Evolutionary conservation across 208 protist genomes (phyloP).

Genomic region (Crithidia expoeki): DNA sequence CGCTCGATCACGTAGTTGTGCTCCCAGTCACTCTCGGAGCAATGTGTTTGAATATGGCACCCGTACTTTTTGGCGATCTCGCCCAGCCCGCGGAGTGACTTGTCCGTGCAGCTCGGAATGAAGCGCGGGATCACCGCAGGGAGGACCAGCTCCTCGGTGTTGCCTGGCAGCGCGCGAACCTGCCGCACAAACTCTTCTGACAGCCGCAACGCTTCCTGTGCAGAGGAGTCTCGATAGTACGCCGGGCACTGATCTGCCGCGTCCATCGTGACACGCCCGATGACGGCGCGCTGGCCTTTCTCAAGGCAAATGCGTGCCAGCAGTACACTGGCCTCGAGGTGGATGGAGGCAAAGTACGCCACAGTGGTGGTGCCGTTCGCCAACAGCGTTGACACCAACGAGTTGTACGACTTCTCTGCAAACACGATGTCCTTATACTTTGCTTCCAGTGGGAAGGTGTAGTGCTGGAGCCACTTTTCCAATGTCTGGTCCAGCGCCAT

Average conservation of each 20-base stretch:
- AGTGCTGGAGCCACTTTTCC: constrained; percentile 91
- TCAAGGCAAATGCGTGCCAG: constrained; percentile 79
- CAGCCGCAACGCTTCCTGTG: constrained; percentile 57
- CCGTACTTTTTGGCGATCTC: constrained; percentile 69
- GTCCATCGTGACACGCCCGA: constrained; percentile 94
- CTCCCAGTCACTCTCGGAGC: constrained; percentile 90
- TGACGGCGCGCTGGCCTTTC: constrained; percentile 87
- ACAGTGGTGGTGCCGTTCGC: constrained; percentile 92
- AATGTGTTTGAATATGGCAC: constrained; percentile 81
- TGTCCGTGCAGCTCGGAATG: constrained; percentile 89
- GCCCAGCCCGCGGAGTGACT: constrained; percentile 82
- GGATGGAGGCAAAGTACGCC: constrained; percentile 91
- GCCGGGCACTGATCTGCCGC: constrained; percentile 77
- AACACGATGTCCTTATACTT: constrained; percentile 79
- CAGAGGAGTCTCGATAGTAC: constrained; percentile 88
- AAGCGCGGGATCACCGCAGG: constrained; percentile 95
- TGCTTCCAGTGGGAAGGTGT: constrained; percentile 93
- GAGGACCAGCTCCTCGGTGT: constrained; percentile 56
- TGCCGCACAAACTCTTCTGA: constrained; percentile 71
- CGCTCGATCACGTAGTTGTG: constrained; percentile 90
- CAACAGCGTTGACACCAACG: constrained; percentile 77
- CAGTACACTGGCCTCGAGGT: constrained; percentile 75
- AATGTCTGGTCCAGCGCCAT: constrained; percentile 88
- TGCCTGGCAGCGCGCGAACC: constrained; percentile 52
- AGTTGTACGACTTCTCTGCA: constrained; percentile 74